These are phyloP conservation scores for Pseudogymnoascus sp. DNA, from an alignment of 2,329 filamentous ascomycete genomes.

Conservation along the genomic window DNA sequence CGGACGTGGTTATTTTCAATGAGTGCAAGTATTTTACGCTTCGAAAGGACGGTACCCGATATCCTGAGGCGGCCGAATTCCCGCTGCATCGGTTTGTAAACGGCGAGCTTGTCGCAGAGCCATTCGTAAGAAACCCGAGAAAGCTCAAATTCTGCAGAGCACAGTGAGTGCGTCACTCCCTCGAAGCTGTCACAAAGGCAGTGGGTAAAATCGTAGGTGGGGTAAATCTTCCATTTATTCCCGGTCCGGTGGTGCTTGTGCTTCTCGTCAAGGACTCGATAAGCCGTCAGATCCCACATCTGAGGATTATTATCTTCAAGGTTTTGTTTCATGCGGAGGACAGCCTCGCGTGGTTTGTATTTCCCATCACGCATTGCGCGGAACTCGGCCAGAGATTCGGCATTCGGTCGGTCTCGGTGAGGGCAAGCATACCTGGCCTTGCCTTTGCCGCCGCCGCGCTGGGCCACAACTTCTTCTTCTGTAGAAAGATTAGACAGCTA, in stretches of 20 bases:
- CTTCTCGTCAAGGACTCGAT: conserved; percentile 69
- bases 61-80: conserved; percentile 76
- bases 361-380: conserved; percentile 88
- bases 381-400: conserved; percentile 76
- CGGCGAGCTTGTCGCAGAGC: conserved; percentile 71
- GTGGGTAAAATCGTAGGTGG: conserved; percentile 89
- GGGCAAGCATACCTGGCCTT: conserved; percentile 69
- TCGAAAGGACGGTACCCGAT: conserved; percentile 77
- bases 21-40: conserved; percentile 73
- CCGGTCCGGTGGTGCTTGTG: conserved; percentile 66
- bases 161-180: conserved; percentile 82
- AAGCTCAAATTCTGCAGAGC: conserved; percentile 85
- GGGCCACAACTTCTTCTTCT: conserved; percentile 73
- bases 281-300: conserved; percentile 94
- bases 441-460: conserved; percentile 70
- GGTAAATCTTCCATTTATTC: conserved; percentile 83
- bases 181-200: conserved; percentile 91
- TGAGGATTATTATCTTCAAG: conserved; percentile 79
- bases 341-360: conserved; percentile 76
- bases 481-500: conserved; percentile 20
- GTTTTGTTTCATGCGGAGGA: conserved; percentile 89
- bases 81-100: conserved; percentile 90
- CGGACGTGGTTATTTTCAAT: conserved; percentile 70
- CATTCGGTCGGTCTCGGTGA: conserved; percentile 66
- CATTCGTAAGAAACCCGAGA: conserved; percentile 84